Conservation (phyloP, 2,329 filamentous ascomycete genomes). For the Rhynchosporium graminicola region DNA sequence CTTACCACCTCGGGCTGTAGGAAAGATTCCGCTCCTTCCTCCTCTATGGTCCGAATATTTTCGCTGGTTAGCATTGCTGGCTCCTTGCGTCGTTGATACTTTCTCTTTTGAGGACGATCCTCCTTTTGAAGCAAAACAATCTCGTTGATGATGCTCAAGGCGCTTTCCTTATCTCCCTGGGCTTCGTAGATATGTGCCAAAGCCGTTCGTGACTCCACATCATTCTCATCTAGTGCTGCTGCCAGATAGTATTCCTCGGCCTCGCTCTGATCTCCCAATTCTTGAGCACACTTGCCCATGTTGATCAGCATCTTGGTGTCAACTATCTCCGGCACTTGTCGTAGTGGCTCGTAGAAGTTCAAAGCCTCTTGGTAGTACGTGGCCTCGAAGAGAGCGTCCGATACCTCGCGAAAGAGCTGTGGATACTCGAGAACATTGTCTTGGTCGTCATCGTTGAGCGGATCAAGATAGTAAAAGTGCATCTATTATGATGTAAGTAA, state of each 20-base stretch:
- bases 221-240: constrained; percentile 68
- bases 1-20: constrained; percentile 20
- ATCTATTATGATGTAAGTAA: constrained; percentile 45
- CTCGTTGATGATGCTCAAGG: constrained; percentile 75
- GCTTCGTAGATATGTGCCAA: constrained; percentile 84
- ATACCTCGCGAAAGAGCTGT: constrained; percentile 76
- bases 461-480: constrained; percentile 71
- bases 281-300: constrained; percentile 67
- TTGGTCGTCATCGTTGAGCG: constrained; percentile 53
- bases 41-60: neutral
- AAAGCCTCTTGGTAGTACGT: constrained; percentile 56
- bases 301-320: constrained; percentile 46
- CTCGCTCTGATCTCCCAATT: constrained; percentile 61
- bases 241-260: constrained; percentile 80
- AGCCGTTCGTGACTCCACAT: constrained; percentile 75
- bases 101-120: constrained; percentile 30
- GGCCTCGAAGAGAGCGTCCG: constrained; percentile 56
- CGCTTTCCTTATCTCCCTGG: constrained; percentile 70
- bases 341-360: constrained; percentile 57
- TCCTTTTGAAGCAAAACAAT: constrained; percentile 64
- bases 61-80: neutral
- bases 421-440: constrained; percentile 64
- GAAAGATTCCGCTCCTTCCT: constrained; percentile 11
- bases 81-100: neutral
- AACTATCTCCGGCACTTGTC: constrained; percentile 49